Percentiles rank a stretch among this genome's conserved stretches.
These are phyloP conservation scores for Daedaleopsis sinensis DNA, from an alignment of 768 basidiomycete genomes.

Conservation along the genomic window DNA sequence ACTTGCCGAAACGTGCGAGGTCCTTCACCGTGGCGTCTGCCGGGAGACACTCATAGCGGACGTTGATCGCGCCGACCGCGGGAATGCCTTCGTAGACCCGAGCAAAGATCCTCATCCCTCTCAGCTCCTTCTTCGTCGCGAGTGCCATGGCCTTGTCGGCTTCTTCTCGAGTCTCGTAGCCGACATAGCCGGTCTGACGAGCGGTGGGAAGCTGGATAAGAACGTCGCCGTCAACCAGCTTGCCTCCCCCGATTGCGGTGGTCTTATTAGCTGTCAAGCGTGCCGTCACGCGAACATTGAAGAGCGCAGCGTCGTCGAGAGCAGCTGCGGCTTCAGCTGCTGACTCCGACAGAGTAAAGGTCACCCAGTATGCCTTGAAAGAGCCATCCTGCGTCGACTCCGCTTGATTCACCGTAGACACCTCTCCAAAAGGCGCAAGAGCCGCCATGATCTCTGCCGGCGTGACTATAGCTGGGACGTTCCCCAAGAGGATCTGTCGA, in stretches of 20 bases:
- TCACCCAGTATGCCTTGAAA: constrained; percentile 35
- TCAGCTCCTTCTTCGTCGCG: constrained; percentile 40
- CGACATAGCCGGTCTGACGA: constrained; percentile 57
- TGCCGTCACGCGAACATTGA: constrained; percentile 44
- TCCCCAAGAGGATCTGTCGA: constrained; percentile 56
- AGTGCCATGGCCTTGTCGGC: constrained; percentile 55
- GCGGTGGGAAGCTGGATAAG: constrained; percentile 66
- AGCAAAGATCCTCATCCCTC: constrained; percentile 48
- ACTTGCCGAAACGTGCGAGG: constrained; percentile 47
- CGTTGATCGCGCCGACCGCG: constrained; percentile 58
- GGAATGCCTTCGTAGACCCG: constrained; percentile 59
- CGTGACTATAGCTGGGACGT: constrained; percentile 45
- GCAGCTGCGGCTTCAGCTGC: constrained; percentile 55
- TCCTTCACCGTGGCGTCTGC: constrained; percentile 42
- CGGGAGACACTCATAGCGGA: constrained; percentile 61
- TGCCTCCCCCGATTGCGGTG: constrained; percentile 35
- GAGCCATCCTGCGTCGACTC: not conserved
- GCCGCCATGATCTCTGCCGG: constrained; percentile 39
- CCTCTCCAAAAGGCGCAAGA: constrained; percentile 50
- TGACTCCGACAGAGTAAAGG: constrained; percentile 49
- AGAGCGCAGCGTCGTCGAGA: constrained; percentile 50
- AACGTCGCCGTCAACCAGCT: constrained; percentile 56
- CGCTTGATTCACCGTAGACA: constrained; percentile 41
- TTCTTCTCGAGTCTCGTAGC: constrained; percentile 52
- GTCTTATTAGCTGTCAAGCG: constrained; percentile 48